These are phyloP conservation scores for Parietaria judaica DNA, from an alignment of 306 rosid species.

Conservation along the genomic window DNA sequence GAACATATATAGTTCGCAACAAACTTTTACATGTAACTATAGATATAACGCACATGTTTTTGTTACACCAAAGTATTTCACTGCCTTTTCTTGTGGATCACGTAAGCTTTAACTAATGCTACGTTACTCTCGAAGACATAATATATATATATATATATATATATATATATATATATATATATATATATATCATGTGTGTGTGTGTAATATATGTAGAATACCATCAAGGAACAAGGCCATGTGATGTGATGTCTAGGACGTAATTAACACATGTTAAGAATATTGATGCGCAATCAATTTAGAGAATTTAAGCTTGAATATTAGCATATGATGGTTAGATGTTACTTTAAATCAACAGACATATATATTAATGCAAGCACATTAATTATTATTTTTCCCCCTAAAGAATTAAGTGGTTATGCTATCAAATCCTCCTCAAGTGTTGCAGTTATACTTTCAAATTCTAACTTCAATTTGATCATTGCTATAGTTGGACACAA, in stretches of 20 bases:
- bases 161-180: not conserved
- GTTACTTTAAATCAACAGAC: slow-evolving; percentile 4
- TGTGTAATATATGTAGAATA: not conserved
- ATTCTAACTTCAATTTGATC: not conserved
- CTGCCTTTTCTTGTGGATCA: slow-evolving; percentile 9
- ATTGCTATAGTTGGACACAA: too few species aligned
- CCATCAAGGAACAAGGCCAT: slow-evolving; percentile 2
- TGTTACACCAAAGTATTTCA: slow-evolving; percentile 3
- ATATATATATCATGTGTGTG: not conserved
- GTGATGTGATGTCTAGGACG: not conserved
- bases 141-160: not conserved
- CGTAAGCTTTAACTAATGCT: slow-evolving; percentile 7
- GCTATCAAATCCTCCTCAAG: slow-evolving; percentile 15
- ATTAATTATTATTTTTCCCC: not conserved
- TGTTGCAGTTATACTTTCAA: not conserved
- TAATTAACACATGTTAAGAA: not conserved
- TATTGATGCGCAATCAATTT: not conserved
- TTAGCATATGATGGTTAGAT: slow-evolving; percentile 7
- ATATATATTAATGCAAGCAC: not conserved
- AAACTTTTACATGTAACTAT: not conserved
- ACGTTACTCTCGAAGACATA: not conserved
- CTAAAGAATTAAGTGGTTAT: slow-evolving; percentile 4
- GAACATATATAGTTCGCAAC: not conserved
- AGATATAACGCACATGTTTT: not conserved
- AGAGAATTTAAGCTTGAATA: slow-evolving; percentile 3